phyloP scores from a whole-genome alignment of 225 moss, liverwort and hornwort genomes.

The Takakia lepidozioides region DNA sequence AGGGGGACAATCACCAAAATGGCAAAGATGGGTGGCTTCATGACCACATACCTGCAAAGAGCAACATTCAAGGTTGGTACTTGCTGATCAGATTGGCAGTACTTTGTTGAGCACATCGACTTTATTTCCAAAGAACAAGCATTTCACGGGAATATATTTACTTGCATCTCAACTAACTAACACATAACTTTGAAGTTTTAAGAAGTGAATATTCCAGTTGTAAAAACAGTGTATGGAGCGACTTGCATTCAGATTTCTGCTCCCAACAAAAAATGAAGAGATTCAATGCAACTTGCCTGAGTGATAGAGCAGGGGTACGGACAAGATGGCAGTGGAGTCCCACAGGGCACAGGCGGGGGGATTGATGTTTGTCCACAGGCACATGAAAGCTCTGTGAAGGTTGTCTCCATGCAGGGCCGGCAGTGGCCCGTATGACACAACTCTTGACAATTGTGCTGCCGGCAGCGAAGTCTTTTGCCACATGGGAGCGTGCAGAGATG shows the following conservation, averaged over 20 bases:
- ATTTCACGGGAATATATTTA: too few relatives aligned
- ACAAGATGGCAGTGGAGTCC: conserved; percentile 89
- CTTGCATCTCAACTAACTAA: too few relatives aligned
- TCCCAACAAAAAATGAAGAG: too few relatives aligned
- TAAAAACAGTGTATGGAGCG: too few relatives aligned
- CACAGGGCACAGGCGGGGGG: conserved; percentile 88
- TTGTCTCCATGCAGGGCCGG: conserved; percentile 88
- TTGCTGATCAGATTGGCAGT: too few relatives aligned
- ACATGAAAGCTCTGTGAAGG: conserved; percentile 82
- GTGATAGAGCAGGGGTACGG: conserved; percentile 71
- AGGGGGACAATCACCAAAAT: conserved; percentile 94
- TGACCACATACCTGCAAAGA: conserved; percentile 65
- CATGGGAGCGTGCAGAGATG: conserved; percentile 80
- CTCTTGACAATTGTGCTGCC: conserved; percentile 75
- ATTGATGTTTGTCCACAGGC: conserved; percentile 87
- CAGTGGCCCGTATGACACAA: conserved; percentile 93
- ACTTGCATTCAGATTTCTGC: too few relatives aligned
- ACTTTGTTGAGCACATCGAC: too few relatives aligned
- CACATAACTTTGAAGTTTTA: too few relatives aligned
- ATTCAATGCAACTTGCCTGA: conserved; percentile 34
- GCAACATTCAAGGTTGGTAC: too few relatives aligned
- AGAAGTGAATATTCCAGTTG: too few relatives aligned
- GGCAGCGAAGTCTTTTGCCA: conserved; percentile 87
- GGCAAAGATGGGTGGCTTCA: conserved; percentile 81
- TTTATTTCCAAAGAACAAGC: too few relatives aligned